Base-by-base conservation (phyloP, 2,329 filamentous ascomycete species). In the Diaporthe ilicicola region DNA sequence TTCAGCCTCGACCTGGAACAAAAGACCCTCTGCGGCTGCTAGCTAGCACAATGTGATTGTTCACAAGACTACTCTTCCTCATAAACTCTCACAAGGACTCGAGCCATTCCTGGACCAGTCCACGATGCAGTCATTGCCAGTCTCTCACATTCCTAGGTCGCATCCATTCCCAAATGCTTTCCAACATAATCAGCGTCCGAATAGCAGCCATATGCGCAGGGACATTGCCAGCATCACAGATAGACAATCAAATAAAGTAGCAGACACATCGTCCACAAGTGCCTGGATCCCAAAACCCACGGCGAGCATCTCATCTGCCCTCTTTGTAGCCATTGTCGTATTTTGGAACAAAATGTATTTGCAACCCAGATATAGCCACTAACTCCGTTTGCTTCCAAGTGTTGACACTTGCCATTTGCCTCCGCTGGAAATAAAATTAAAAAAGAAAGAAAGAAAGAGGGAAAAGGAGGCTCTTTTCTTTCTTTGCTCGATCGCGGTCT, bases 331-430 rank as follows among this genome's bases (percentile, higher is more conserved):
- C 10, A 8, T 4, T 44, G 1, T 39, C 17, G 1, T 17, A 34
- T 59, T 68, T 65, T 61, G 53, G 48, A 59, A 71, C 56, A 59
- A 53, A 32, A 53, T 73, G 34, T 71, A 71, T 71, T 69, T 71
- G 65, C 69, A 73, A 71, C 55, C 71, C 64, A 70, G 56, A 68
- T 59, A 71, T 71, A 73, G 71, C 71, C 71, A 73, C 68, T 70
- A 73, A 73, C 71, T 73, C 71, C 71, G 65, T 64, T 71, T 70
- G 56, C 66, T 71, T 70, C 71, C 69, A 69, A 69, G 61, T 65
- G 68, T 67, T 59, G 70, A 65, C 71, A 70, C 68, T 64, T 70
- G 51, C 69, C 55, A 37, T 72, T 70, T 69, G 55, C 69, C 68
- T 64, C 67, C 62, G 67, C 61, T 34, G 59, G 50, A 54, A 69